Percentiles rank a stretch among this genome's conserved stretches.
Conservation (phyloP, 2,329 filamentous ascomycete genomes). For the Phaeophleospora eucalypticola region DNA sequence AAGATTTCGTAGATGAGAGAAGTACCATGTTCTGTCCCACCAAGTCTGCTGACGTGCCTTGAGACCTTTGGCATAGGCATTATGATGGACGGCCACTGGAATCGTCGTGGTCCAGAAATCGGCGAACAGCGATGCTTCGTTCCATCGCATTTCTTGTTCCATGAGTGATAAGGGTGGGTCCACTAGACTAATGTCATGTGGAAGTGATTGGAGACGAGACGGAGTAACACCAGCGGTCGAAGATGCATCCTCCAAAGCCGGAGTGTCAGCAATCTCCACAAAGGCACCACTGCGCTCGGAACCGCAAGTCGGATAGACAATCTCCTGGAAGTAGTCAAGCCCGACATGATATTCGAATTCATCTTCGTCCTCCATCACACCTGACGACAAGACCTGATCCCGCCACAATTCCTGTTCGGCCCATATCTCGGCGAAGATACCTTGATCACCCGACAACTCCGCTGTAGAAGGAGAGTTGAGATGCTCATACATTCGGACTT, state of each 20-base stretch:
- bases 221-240: neutral
- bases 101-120: too few species aligned
- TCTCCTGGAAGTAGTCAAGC: slow-evolving; percentile 11
- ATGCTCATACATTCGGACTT: neutral
- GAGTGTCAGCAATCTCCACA: slow-evolving; percentile 1
- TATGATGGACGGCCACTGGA: too few species aligned
- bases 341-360: slow-evolving; percentile 11
- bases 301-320: slow-evolving; percentile 13
- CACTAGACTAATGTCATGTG: too few species aligned
- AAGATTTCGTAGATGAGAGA: neutral
- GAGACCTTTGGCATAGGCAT: too few species aligned
- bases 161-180: too few species aligned
- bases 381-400: neutral
- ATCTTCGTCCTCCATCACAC: neutral
- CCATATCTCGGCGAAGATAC: neutral
- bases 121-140: too few species aligned
- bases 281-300: slow-evolving; percentile 8
- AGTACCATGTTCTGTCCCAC: slow-evolving; percentile 3
- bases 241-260: neutral
- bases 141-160: too few species aligned
- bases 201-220: neutral
- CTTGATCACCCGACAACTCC: neutral
- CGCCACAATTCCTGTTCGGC: neutral
- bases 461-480: neutral
- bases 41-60: slow-evolving; percentile 9